These are phyloP conservation scores for Flueggea neowawraea DNA, from an alignment of 441 rosid species.

Conservation along the genomic window DNA sequence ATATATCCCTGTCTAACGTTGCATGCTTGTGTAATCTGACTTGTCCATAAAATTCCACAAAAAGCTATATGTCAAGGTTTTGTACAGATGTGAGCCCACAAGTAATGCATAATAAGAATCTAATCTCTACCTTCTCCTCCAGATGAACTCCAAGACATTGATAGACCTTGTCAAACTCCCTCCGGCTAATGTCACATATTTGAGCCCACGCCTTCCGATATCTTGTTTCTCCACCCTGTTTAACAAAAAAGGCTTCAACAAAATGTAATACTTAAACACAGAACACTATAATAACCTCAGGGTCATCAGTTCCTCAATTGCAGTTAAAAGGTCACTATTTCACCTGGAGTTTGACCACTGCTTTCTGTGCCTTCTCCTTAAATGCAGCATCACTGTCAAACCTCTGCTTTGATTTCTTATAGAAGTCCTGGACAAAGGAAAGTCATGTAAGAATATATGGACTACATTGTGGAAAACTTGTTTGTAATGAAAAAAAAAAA, in stretches of 20 bases:
- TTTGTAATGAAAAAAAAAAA: background rate
- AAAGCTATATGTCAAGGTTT: background rate
- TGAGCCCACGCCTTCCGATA: constrained; percentile 78
- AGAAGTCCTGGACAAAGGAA: constrained; percentile 51
- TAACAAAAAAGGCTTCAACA: background rate
- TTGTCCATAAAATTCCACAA: background rate
- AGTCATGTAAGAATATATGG: constrained; percentile 19
- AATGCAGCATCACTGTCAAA: constrained; percentile 70
- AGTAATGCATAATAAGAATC: constrained; percentile 2
- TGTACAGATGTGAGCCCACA: background rate
- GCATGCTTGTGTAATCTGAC: too few relatives aligned
- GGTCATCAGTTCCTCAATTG: background rate
- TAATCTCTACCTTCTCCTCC: constrained; percentile 68
- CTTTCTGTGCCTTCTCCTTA: constrained; percentile 86
- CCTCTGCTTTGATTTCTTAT: constrained; percentile 73
- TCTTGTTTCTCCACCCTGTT: constrained; percentile 74
- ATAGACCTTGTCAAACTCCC: constrained; percentile 71
- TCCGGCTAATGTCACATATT: constrained; percentile 89
- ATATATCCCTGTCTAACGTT: too few relatives aligned
- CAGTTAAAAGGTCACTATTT: constrained; percentile 4
- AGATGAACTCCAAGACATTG: constrained; percentile 66
- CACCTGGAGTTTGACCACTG: constrained; percentile 95
- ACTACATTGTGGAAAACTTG: background rate
- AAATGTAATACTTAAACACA: background rate
- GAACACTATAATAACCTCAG: constrained; percentile 5